phyloP scores from a whole-genome alignment of 148 eudicot genomes.

The Oxyria digyna region DNA sequence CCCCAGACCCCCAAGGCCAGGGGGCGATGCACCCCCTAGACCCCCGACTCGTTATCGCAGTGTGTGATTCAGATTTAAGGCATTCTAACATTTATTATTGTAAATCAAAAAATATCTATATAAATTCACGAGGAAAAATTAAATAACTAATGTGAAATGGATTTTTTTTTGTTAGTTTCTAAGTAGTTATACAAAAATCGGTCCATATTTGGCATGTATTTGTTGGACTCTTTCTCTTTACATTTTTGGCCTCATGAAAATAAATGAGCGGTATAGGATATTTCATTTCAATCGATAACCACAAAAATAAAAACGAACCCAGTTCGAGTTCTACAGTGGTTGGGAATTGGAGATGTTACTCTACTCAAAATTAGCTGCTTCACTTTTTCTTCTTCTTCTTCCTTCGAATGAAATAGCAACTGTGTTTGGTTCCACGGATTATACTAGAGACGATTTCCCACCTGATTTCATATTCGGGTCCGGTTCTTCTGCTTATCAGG shows the following conservation, averaged over 20 bases:
- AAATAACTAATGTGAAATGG: too few species aligned
- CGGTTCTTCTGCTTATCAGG: conserved; percentile 10
- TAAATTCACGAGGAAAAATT: too few species aligned
- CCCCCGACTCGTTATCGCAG: too few species aligned
- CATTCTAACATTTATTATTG: too few species aligned
- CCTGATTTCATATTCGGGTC: conserved; percentile 9
- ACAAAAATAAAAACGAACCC: background rate
- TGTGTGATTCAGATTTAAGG: too few species aligned
- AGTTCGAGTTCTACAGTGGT: background rate
- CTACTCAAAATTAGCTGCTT: background rate
- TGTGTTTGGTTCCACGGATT: background rate
- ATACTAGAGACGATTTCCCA: conserved; percentile 5
- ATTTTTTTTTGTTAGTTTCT: too few species aligned
- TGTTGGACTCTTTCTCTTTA: background rate
- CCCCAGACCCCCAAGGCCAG: too few species aligned
- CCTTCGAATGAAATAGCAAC: background rate
- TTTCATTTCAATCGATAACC: background rate
- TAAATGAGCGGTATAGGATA: background rate
- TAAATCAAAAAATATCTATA: too few species aligned
- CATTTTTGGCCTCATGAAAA: background rate
- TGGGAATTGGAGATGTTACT: background rate
- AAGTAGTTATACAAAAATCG: too few species aligned
- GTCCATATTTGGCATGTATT: background rate
- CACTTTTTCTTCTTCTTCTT: background rate
- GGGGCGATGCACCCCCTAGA: too few species aligned